A percentile compares a stretch with the other conserved stretches of the same genome.
phyloP scores from a whole-genome alignment of 345 rosid genomes.

The sweet orange (Citrus sinensis) region DVS_A1.0 CM039164.1:3349001-3349500 shows the following conservation, averaged over 20 bases:
- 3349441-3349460: conserved; percentile 76
- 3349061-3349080: neutral
- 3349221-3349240: neutral
- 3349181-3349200: neutral
- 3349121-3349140: neutral
- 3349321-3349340: conserved; percentile 89
- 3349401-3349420: conserved; percentile 93
- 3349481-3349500: neutral
- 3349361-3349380: conserved; percentile 72
- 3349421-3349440: conserved; percentile 86
- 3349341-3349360: conserved; percentile 84
- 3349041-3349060: neutral
- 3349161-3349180: neutral
- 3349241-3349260: conserved; percentile 1
- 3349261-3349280: neutral
- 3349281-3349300: neutral
- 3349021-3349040: neutral
- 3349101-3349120: neutral
- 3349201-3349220: neutral
- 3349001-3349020: neutral
- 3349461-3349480: conserved; percentile 14
- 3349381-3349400: conserved; percentile 92
- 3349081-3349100: neutral
- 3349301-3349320: conserved; percentile 48
- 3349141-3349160: neutral